Evolutionary conservation across 208 protist genomes (phyloP).

Genomic region (Leptomonas pyrrhocoris): DNA sequence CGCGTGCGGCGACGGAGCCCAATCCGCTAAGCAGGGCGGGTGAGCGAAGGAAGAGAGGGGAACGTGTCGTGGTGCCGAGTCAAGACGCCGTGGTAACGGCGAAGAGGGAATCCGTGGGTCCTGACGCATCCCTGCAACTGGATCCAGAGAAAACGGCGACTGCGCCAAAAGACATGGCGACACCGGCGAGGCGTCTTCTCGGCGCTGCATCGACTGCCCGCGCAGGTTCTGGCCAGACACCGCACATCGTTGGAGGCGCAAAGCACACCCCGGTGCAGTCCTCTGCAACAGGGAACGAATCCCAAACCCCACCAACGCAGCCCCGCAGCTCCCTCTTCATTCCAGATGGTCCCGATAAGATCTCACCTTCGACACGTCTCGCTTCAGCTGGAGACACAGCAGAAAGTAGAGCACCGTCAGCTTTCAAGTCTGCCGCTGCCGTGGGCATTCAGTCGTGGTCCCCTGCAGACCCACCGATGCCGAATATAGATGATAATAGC

Average conservation of each 20-base stretch:
- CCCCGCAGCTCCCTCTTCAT: not conserved
- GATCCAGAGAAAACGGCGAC: not conserved
- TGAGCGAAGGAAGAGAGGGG: not conserved
- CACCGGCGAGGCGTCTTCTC: not conserved
- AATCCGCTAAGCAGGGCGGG: not conserved
- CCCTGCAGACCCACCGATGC: not conserved
- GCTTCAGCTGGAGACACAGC: not conserved
- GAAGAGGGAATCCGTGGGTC: not conserved
- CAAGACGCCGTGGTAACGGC: no score
- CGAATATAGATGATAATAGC: not conserved
- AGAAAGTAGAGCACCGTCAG: no score
- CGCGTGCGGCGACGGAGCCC: not conserved
- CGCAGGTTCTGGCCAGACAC: no score
- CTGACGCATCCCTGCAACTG: not conserved
- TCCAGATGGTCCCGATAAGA: no score
- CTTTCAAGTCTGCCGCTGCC: not conserved
- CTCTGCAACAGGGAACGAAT: no score
- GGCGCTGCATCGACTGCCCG: not conserved
- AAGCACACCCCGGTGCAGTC: no score
- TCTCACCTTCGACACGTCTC: not conserved
- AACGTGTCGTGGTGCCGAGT: no score
- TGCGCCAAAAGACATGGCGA: not conserved
- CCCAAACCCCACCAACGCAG: not conserved
- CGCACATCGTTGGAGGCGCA: no score
- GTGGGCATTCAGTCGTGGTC: constrained; percentile 8